Evolutionary conservation across 257 asterid species (phyloP), one percentile per base, ranked within the genome.

Genomic region (Penstemon barbatus): DNA sequence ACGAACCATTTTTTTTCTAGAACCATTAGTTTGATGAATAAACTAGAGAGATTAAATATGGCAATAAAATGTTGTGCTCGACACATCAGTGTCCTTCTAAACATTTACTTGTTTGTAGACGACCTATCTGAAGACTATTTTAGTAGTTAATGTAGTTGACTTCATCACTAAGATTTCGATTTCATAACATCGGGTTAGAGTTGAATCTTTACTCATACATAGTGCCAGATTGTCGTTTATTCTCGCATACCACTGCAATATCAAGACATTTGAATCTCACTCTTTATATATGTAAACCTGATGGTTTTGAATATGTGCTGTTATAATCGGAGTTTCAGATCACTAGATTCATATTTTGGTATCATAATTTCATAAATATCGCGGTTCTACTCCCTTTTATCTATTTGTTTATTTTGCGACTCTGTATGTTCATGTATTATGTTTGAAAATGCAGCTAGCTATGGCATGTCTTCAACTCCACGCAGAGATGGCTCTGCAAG

Each of bases 391-490:
- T 11, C 12, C n/a, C 37, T 45, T 62, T 61, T 8, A 41, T 10
- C 33, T 43, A 13, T 38, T 63, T 12, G 42, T 33, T 63, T 41
- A 39, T 51, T 18, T 5, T 49, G 12, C 43, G 52, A 15, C 36
- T 8, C n/a, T 15, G 56, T 40, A 61, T 48, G 40, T 65, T 49
- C 52, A 57, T 66, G n/a, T 54, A 13, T 55, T 64, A 19, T 48
- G 40, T 57, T 71, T 60, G 65, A 40, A 53, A 25, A 39, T 78
- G 85, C 90, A 93, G 99, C 88, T 94, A 66, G 96, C 97, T 4
- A 80, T 87, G 90, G 82, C 84, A 64, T 94, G 99, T 73, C 87
- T 91, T 72, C 96, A 94, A 78, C 91, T 85, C 63, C 97, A 94
- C 65, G 81, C 96, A 12, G 99, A 89, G 85, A 85, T 91, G 96